phyloP scores from a whole-genome alignment of 1,139 yeast genomes.

The Yamadazyma kanchanaburiensis region DNA sequence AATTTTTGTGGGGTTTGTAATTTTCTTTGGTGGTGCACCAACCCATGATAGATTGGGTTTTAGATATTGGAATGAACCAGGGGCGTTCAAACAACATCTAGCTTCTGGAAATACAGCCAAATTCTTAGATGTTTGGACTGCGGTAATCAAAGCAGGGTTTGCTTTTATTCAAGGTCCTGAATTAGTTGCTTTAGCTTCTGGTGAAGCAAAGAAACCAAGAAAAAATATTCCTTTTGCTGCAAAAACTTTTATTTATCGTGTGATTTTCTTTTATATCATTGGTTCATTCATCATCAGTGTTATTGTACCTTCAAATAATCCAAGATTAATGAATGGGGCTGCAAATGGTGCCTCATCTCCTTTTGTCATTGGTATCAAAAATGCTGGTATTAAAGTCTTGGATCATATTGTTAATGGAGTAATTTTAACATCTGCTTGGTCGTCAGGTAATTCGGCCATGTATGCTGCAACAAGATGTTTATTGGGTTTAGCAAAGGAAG shows the following conservation, averaged over 20 bases:
- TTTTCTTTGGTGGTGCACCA: constrained; percentile 53
- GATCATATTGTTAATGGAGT: constrained; percentile 69
- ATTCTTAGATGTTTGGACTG: constrained; percentile 39
- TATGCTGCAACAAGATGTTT: constrained; percentile 69
- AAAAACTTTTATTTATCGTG: constrained; percentile 43
- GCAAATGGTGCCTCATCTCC: constrained; percentile 49
- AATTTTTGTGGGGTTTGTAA: constrained; percentile 40
- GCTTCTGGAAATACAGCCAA: constrained; percentile 58
- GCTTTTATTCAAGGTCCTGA: constrained; percentile 41
- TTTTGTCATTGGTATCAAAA: constrained; percentile 49
- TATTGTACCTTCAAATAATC: constrained; percentile 34
- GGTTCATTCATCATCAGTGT: constrained; percentile 49
- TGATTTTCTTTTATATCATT: constrained; percentile 44
- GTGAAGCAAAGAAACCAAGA: constrained; percentile 46
- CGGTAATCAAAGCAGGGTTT: constrained; percentile 38
- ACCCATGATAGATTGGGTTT: constrained; percentile 57
- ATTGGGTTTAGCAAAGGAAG: constrained; percentile 60
- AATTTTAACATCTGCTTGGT: constrained; percentile 63
- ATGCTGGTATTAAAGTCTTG: constrained; percentile 58
- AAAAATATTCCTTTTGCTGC: constrained; percentile 45
- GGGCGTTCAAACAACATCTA: constrained; percentile 48
- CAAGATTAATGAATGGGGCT: constrained; percentile 29
- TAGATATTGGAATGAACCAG: constrained; percentile 63
- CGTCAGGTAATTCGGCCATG: constrained; percentile 71
- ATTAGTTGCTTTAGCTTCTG: constrained; percentile 35